Evolutionary conservation across 768 basidiomycete species (phyloP).

Genomic region (Macrolepiota albuminosa): DNA sequence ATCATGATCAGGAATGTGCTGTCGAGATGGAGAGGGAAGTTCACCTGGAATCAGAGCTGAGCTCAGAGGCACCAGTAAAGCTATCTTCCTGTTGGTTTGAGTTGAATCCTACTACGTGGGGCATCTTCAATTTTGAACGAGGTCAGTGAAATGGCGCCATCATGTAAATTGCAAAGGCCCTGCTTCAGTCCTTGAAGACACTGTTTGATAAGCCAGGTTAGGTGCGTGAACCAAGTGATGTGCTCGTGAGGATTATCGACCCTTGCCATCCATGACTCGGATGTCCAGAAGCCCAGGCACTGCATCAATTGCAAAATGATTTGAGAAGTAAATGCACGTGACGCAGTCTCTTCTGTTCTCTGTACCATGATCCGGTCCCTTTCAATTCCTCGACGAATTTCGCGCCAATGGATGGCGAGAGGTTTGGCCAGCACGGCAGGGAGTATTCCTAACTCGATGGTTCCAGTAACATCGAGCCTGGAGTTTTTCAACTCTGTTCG

Average conservation of each 20-base stretch:
- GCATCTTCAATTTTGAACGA: constrained; percentile 49
- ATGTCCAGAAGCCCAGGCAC: too few relatives aligned
- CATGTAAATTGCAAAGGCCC: background rate
- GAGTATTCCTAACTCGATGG: constrained; percentile 38
- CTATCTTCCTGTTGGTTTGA: constrained; percentile 21
- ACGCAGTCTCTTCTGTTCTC: constrained; percentile 11
- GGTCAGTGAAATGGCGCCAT: constrained; percentile 25
- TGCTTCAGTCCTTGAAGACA: background rate
- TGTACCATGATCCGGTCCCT: constrained; percentile 23
- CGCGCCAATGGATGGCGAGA: constrained; percentile 14
- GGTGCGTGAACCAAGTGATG: too few relatives aligned
- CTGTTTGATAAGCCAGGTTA: too few relatives aligned
- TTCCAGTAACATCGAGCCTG: constrained; percentile 65
- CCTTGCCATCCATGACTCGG: too few relatives aligned
- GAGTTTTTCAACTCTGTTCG: constrained; percentile 78
- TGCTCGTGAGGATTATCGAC: too few relatives aligned
- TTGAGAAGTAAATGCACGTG: constrained; percentile 15
- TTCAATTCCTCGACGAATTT: constrained; percentile 17
- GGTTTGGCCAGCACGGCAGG: constrained; percentile 17
- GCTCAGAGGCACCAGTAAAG: constrained; percentile 16
- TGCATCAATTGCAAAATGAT: background rate
- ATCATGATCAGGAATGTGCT: constrained; percentile 18
- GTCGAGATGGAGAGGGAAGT: constrained; percentile 12
- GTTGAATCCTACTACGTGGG: constrained; percentile 39
- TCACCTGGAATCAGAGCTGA: constrained; percentile 9